Evolutionary conservation across 352 stramenopile genomes (phyloP), one percentile per base, ranked within the genome.

Genomic region (Albugo laibachii): DNA sequence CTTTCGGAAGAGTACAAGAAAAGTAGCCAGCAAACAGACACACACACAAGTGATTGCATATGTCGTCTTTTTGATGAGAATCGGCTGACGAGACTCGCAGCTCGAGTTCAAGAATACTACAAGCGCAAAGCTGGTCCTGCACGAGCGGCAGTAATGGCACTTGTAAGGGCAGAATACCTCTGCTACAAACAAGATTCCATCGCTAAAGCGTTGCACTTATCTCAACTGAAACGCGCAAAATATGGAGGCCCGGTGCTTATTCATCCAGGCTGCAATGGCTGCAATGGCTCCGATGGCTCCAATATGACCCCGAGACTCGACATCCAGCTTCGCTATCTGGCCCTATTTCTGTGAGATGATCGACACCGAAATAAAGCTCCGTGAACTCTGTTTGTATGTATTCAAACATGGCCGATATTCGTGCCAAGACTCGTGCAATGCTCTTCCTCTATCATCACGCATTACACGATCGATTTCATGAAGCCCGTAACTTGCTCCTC

Each of bases 401-500:
- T 97, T 96, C 66, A 77, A 94, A 54, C 62, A 97, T 63, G n/a
- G 88, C 83, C 20, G 86, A 92, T 46, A 94, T 96, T 59, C 69
- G 79, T 21, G 68, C 74, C 55, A 95, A 95, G 66, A 97, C 87
- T 31, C 78, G 92, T 34, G 94, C 95, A n/a, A 96, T 97, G 73
- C 84, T 99, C n/a, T 98, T 91, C 70, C 92, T 99, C 49, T 97
- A 95, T 61, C 87, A 98, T 67, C 84, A 97, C 62, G 92, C 94
- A 16, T 64, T 98, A 41, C 94, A 99, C 66, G 94, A 98, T 76
- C 80, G 92, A 15, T 99, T 98, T 77, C 69, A 97, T 52, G 89
- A 95, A 49, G 95, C 94, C n/a, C 83, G 95, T 39, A 94, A 99
- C 63, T 62, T 99, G 65, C 72, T 99, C 39, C 69, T 99, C 36